Evolutionary conservation across 306 rosid genomes (phyloP).

Genomic region (Trifolium subterraneum): DNA sequence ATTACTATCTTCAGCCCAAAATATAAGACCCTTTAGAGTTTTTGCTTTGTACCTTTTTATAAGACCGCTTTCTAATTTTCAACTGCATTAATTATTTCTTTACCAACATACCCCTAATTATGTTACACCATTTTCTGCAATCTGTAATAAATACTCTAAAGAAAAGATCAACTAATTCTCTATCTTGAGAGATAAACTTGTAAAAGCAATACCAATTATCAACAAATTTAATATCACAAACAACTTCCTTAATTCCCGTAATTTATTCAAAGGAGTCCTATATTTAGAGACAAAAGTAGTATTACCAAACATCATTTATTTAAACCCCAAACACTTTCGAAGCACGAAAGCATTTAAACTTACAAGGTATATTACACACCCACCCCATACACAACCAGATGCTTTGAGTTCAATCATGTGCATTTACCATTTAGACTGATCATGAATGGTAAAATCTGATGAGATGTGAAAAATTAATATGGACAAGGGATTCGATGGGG

Average conservation of each 20-base stretch:
- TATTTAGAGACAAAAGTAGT: not conserved
- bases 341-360: constrained; percentile 13
- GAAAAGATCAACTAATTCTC: not conserved
- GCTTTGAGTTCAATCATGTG: constrained; percentile 19
- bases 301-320: constrained; percentile 11
- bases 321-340: constrained; percentile 20
- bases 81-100: not conserved
- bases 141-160: not conserved
- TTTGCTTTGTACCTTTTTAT: not conserved
- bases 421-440: constrained; percentile 5
- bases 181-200: not conserved
- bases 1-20: not conserved
- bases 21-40: not conserved
- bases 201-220: not conserved
- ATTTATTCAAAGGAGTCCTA: not conserved
- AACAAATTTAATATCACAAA: not conserved
- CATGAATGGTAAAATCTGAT: not conserved
- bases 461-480: not conserved
- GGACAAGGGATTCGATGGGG: not conserved
- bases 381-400: constrained; percentile 4
- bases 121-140: not conserved
- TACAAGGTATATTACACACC: not conserved
- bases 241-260: not conserved
- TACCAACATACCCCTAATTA: not conserved
- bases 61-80: not conserved